Percentiles rank a stretch among this genome's conserved stretches.
phyloP scores from a whole-genome alignment of 2,329 filamentous ascomycete species.

The Cyclaneusma minus region DNA sequence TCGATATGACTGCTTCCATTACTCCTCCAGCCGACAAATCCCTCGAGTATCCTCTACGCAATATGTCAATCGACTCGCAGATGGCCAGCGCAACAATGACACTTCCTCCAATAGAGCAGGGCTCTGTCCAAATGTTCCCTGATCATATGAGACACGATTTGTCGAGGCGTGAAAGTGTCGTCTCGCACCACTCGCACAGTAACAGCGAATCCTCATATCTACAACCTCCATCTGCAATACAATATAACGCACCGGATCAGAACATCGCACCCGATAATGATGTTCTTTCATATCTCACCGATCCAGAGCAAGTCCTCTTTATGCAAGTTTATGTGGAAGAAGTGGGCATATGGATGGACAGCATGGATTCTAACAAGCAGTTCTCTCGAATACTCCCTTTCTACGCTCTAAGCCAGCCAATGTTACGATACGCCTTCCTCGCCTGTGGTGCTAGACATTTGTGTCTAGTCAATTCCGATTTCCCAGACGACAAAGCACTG shows the following conservation, averaged over 20 bases:
- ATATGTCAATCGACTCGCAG: constrained; percentile 6
- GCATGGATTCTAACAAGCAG: constrained; percentile 70
- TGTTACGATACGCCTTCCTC: constrained; percentile 78
- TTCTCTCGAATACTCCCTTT: constrained; percentile 78
- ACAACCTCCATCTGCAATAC: constrained; percentile 22
- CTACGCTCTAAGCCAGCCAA: constrained; percentile 64
- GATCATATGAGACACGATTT: too few species aligned
- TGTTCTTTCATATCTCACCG: constrained; percentile 48
- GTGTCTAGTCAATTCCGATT: constrained; percentile 49
- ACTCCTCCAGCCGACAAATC: constrained; percentile 15
- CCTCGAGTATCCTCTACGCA: constrained; percentile 11
- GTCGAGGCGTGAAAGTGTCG: too few species aligned
- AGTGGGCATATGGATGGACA: constrained; percentile 89
- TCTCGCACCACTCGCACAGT: constrained; percentile 19
- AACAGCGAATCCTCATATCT: constrained; percentile 17
- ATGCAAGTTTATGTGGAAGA: constrained; percentile 89
- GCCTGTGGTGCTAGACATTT: constrained; percentile 79
- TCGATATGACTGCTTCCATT: constrained; percentile 25
- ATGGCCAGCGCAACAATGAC: constrained; percentile 10
- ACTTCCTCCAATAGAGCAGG: constrained; percentile 14
- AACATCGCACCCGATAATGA: constrained; percentile 24
- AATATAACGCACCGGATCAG: constrained; percentile 18
- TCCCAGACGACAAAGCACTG: constrained; percentile 61
- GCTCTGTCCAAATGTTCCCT: constrained; percentile 13
- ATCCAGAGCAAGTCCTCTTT: constrained; percentile 66